phyloP scores from a whole-genome alignment of 2,329 filamentous ascomycete species.

The Zelopaecilomyces penicillatus region DNA sequence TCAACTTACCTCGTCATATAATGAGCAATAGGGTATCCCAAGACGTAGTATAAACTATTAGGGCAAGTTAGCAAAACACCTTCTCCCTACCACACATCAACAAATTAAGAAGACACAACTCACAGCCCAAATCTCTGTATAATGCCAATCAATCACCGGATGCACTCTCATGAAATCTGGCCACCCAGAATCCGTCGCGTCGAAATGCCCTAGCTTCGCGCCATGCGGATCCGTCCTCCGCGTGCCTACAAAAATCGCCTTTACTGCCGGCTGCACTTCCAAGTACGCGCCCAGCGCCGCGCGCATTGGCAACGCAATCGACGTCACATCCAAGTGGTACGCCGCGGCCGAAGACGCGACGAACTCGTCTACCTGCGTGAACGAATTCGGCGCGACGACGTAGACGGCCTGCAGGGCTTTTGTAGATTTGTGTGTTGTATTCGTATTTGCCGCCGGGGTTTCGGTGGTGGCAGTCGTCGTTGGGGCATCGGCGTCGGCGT shows the following conservation, averaged over 20 bases:
- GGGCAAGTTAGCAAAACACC: background rate
- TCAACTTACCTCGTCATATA: constrained; percentile 60
- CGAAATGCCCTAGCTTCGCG: constrained; percentile 68
- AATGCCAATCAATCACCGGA: constrained; percentile 96
- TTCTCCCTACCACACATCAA: background rate
- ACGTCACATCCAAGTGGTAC: constrained; percentile 69
- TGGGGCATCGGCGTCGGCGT: constrained; percentile 15
- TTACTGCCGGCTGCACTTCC: constrained; percentile 51
- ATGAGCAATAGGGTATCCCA: constrained; percentile 69
- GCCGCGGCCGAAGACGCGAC: constrained; percentile 55
- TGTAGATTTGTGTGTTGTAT: background rate
- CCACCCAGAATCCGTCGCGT: constrained; percentile 83
- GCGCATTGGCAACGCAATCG: constrained; percentile 73
- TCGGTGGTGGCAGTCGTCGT: constrained; percentile 4
- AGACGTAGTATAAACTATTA: constrained; percentile 71
- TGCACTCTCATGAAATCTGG: constrained; percentile 88
- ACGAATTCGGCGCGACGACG: constrained; percentile 77
- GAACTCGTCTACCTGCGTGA: constrained; percentile 78
- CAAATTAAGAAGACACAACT: constrained; percentile 27
- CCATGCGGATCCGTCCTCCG: constrained; percentile 89
- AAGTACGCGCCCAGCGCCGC: constrained; percentile 73
- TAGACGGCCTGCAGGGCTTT: constrained; percentile 67
- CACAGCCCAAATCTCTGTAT: constrained; percentile 88
- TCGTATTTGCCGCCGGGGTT: too few relatives aligned
- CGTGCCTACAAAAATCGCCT: constrained; percentile 55